These are phyloP conservation scores for Lactarius evosmus DNA, from an alignment of 768 basidiomycete species.

Conservation along the genomic window DNA sequence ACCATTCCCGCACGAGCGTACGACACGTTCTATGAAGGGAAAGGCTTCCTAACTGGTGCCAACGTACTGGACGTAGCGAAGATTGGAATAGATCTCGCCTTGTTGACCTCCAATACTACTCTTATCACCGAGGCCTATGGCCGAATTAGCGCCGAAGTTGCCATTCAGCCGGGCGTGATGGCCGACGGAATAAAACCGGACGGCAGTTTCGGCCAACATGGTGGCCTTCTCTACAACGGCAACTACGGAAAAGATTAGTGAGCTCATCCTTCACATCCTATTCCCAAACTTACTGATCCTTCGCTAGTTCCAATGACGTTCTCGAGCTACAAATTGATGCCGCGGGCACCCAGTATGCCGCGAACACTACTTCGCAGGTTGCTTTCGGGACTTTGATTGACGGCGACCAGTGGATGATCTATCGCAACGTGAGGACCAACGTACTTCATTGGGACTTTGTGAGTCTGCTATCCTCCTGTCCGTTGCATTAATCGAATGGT, in stretches of 20 bases:
- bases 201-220: conserved; percentile 50
- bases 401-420: conserved; percentile 70
- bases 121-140: conserved; percentile 49
- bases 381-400: conserved; percentile 57
- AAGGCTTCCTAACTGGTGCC: conserved; percentile 55
- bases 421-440: conserved; percentile 51
- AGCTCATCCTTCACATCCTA: conserved; percentile 19
- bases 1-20: conserved; percentile 25
- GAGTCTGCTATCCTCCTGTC: conserved; percentile 29
- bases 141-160: conserved; percentile 51
- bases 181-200: conserved; percentile 59
- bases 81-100: conserved; percentile 32
- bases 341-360: conserved; percentile 57
- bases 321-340: conserved; percentile 59
- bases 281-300: not conserved
- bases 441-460: conserved; percentile 73
- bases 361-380: conserved; percentile 35
- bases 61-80: conserved; percentile 62
- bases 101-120: conserved; percentile 36
- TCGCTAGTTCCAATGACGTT: conserved; percentile 54
- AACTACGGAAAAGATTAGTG: conserved; percentile 61
- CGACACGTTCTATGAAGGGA: conserved; percentile 24
- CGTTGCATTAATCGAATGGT: not conserved
- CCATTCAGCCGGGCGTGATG: conserved; percentile 44
- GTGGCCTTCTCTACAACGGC: conserved; percentile 59